Evolutionary conservation across 352 stramenopile species (phyloP).

Genomic region (Saprolegnia parasitica): DNA sequence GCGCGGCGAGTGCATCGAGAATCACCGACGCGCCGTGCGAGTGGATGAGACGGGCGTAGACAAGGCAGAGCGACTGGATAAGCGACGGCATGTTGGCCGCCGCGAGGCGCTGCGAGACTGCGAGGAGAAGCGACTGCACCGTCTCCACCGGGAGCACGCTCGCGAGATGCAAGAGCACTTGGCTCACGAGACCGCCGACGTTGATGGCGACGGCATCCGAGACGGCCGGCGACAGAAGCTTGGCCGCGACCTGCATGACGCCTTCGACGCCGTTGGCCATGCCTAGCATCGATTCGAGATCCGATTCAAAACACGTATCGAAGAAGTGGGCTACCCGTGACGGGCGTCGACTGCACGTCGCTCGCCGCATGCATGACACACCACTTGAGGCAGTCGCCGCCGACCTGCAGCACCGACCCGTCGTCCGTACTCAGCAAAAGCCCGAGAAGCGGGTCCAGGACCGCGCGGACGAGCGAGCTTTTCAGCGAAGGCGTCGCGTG

Average conservation of each 20-base stretch:
- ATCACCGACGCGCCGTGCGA: constrained; percentile 56
- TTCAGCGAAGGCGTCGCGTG: constrained; percentile 33
- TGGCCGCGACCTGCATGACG: constrained; percentile 60
- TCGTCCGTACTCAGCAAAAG: constrained; percentile 61
- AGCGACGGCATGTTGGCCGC: constrained; percentile 64
- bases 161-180: constrained; percentile 70
- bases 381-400: constrained; percentile 80
- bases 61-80: constrained; percentile 74
- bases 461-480: constrained; percentile 56
- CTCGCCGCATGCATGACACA: constrained; percentile 74
- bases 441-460: constrained; percentile 66
- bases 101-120: constrained; percentile 60
- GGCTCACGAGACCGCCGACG: constrained; percentile 72
- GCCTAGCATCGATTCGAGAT: constrained; percentile 31
- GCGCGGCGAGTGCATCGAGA: constrained; percentile 61
- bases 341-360: constrained; percentile 47
- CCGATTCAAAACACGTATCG: not conserved
- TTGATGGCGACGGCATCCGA: constrained; percentile 66
- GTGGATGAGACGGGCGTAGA: constrained; percentile 76
- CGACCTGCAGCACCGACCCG: constrained; percentile 67
- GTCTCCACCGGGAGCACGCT: constrained; percentile 51
- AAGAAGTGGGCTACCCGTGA: constrained; percentile 29
- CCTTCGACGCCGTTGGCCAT: constrained; percentile 52
- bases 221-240: constrained; percentile 58
- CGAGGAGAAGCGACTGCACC: constrained; percentile 69